These are phyloP conservation scores for Cyclotella cryptica DNA, from an alignment of 108 stramenopile genomes.

Conservation along the genomic window DNA sequence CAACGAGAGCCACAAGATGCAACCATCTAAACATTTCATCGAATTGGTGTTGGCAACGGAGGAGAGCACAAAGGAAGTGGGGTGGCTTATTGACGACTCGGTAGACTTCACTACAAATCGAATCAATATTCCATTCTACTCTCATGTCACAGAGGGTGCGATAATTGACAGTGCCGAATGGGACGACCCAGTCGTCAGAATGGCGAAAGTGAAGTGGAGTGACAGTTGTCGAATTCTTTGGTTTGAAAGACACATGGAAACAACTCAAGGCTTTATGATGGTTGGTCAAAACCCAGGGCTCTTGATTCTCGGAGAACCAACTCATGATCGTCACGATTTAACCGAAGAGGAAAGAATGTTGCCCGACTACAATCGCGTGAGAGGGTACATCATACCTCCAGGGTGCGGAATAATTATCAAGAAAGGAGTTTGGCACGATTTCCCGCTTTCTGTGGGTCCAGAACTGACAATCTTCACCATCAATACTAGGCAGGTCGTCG, in stretches of 20 bases:
- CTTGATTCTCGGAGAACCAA: slow-evolving; percentile 33
- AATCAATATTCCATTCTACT: slow-evolving; percentile 32
- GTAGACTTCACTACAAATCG: background rate
- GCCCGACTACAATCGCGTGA: slow-evolving; percentile 13
- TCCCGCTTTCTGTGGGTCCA: slow-evolving; percentile 34
- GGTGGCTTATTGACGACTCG: slow-evolving; percentile 27
- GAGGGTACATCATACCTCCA: slow-evolving; percentile 33
- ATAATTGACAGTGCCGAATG: slow-evolving; percentile 24
- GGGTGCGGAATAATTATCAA: slow-evolving; percentile 40
- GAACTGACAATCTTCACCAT: slow-evolving; percentile 24
- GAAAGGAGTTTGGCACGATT: slow-evolving; percentile 43
- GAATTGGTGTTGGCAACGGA: slow-evolving; percentile 30
- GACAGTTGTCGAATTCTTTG: slow-evolving; percentile 11
- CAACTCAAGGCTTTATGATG: slow-evolving; percentile 31
- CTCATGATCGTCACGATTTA: slow-evolving; percentile 32
- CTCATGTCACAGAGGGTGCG: slow-evolving; percentile 26
- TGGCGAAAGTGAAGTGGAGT: slow-evolving; percentile 29
- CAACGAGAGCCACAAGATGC: no score
- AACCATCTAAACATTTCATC: background rate
- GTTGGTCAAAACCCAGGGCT: slow-evolving; percentile 20
- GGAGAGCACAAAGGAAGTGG: slow-evolving; percentile 35
- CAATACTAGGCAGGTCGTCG: slow-evolving; percentile 36
- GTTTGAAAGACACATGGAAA: slow-evolving; percentile 32
- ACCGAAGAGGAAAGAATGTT: slow-evolving; percentile 18
- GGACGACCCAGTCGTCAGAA: slow-evolving; percentile 30